Percentiles rank a stretch among this genome's conserved stretches.
Evolutionary conservation across 1,284 basidiomycete species (phyloP).

Genomic region (Boletellus dicymbophilus): DNA sequence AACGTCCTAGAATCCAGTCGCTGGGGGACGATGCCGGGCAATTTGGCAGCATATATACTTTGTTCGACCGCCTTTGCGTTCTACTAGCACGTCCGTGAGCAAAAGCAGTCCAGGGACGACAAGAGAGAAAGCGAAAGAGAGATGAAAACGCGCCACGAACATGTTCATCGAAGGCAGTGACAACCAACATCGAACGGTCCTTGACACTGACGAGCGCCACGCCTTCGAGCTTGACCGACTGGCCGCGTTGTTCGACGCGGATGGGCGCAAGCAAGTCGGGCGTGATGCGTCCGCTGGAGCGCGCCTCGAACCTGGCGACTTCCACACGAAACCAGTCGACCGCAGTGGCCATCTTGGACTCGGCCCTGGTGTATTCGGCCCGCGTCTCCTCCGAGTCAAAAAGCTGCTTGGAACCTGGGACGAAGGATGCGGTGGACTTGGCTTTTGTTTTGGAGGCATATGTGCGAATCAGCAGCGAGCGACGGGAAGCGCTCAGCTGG

Average conservation of each 20-base stretch:
- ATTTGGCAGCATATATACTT: slow-evolving; percentile 68
- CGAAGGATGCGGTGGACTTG: slow-evolving; percentile 51
- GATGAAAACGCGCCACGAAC: slow-evolving; percentile 41
- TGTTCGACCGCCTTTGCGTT: slow-evolving; percentile 71
- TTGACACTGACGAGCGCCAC: slow-evolving; percentile 76
- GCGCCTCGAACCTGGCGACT: slow-evolving; percentile 62
- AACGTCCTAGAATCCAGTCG: slow-evolving; percentile 67
- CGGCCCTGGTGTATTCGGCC: slow-evolving; percentile 56
- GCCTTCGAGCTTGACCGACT: slow-evolving; percentile 55
- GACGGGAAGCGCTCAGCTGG: neutral
- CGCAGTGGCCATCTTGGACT: slow-evolving; percentile 60
- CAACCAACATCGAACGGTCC: slow-evolving; percentile 68
- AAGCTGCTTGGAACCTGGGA: slow-evolving; percentile 59
- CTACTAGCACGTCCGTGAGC: slow-evolving; percentile 45
- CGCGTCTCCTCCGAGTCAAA: slow-evolving; percentile 50
- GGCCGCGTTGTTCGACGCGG: slow-evolving; percentile 49
- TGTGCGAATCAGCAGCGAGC: slow-evolving; percentile 10
- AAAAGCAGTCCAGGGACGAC: too few species aligned
- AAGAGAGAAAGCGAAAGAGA: too few species aligned
- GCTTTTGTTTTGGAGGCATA: slow-evolving; percentile 35
- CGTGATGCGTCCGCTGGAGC: slow-evolving; percentile 75
- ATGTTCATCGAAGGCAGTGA: slow-evolving; percentile 75
- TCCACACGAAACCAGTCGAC: slow-evolving; percentile 75
- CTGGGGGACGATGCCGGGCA: slow-evolving; percentile 73
- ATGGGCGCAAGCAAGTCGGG: slow-evolving; percentile 72